These are phyloP conservation scores for Ambrosiella cleistominuta DNA, from an alignment of 2,329 filamentous ascomycete species.

Conservation along the genomic window DNA sequence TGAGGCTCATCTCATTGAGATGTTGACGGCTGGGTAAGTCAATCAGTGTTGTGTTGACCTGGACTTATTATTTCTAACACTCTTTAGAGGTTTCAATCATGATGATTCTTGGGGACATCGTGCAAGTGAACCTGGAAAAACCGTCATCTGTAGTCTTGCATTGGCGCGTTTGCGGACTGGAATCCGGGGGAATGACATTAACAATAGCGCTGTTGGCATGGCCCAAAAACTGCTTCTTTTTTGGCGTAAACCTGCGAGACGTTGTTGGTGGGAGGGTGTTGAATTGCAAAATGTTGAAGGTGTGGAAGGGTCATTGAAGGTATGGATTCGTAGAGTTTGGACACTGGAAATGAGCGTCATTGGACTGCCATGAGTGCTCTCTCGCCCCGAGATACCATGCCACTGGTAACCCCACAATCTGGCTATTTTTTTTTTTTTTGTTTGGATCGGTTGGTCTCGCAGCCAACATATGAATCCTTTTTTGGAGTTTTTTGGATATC, in stretches of 20 bases:
- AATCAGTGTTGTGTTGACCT: not conserved
- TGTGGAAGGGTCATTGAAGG: slow-evolving; percentile 79
- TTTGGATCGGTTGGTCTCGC: not conserved
- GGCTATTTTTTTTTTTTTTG: not conserved
- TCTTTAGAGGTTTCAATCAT: slow-evolving; percentile 74
- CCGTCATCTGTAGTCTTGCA: slow-evolving; percentile 91
- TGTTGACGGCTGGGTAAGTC: slow-evolving; percentile 89
- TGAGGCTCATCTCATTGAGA: slow-evolving; percentile 96
- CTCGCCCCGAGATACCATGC: too few relatives aligned
- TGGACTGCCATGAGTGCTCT: slow-evolving; percentile 40
- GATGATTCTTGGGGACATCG: slow-evolving; percentile 92
- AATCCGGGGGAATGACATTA: slow-evolving; percentile 60
- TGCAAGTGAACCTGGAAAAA: slow-evolving; percentile 95
- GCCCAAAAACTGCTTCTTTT: slow-evolving; percentile 94
- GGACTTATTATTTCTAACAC: too few relatives aligned
- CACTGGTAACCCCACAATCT: too few relatives aligned
- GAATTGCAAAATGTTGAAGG: slow-evolving; percentile 81
- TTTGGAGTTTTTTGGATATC: too few relatives aligned
- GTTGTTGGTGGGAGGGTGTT: slow-evolving; percentile 99
- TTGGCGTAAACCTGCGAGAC: slow-evolving; percentile 88
- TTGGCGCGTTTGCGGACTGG: slow-evolving; percentile 85
- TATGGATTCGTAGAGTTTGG: slow-evolving; percentile 97
- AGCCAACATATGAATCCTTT: too few relatives aligned
- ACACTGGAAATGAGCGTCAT: slow-evolving; percentile 97
- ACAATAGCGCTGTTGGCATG: slow-evolving; percentile 80